A percentile compares a stretch with the other conserved stretches of the same genome.
These are phyloP conservation scores for Coriaria nepalensis DNA, from an alignment of 306 rosid genomes.

Conservation along the genomic window DNA sequence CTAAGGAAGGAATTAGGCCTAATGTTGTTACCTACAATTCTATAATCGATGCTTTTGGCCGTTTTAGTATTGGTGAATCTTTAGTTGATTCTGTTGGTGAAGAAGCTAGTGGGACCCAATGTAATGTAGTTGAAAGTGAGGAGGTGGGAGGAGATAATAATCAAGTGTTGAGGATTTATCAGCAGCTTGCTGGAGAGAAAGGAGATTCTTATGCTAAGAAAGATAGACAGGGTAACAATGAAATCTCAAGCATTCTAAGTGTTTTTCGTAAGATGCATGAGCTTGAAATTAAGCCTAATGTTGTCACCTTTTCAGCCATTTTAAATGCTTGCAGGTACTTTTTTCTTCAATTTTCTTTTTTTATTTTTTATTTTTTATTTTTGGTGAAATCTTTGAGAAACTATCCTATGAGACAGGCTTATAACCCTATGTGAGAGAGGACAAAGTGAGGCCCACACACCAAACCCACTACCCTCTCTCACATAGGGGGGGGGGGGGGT, in stretches of 20 bases:
- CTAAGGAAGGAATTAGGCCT: conserved; percentile 63
- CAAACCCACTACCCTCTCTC: too few relatives aligned
- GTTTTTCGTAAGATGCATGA: conserved; percentile 65
- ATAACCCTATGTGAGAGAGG: not conserved
- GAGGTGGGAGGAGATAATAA: conserved; percentile 13
- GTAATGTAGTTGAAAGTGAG: conserved; percentile 12
- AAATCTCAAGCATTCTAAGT: conserved; percentile 38
- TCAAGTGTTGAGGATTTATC: conserved; percentile 28
- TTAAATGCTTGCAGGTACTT: conserved; percentile 90
- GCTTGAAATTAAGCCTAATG: conserved; percentile 45
- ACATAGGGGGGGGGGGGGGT: too few relatives aligned
- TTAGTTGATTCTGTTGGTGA: conserved; percentile 15
- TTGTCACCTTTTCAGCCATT: conserved; percentile 69
- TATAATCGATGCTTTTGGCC: conserved; percentile 66
- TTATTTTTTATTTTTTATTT: too few relatives aligned
- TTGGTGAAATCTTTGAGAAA: not conserved
- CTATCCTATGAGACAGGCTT: too few relatives aligned
- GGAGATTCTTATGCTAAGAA: conserved; percentile 25
- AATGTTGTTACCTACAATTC: conserved; percentile 87
- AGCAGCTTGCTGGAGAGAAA: conserved; percentile 51
- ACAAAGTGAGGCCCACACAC: too few relatives aligned
- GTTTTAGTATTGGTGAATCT: conserved; percentile 24
- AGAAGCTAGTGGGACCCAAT: conserved; percentile 8
- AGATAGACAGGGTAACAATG: conserved; percentile 30
- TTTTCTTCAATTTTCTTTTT: not conserved